Percentiles rank a stretch among this genome's conserved stretches.
These are phyloP conservation scores for Lactarius deliciosus DNA, from an alignment of 768 basidiomycete genomes.

Conservation along the genomic window DNA sequence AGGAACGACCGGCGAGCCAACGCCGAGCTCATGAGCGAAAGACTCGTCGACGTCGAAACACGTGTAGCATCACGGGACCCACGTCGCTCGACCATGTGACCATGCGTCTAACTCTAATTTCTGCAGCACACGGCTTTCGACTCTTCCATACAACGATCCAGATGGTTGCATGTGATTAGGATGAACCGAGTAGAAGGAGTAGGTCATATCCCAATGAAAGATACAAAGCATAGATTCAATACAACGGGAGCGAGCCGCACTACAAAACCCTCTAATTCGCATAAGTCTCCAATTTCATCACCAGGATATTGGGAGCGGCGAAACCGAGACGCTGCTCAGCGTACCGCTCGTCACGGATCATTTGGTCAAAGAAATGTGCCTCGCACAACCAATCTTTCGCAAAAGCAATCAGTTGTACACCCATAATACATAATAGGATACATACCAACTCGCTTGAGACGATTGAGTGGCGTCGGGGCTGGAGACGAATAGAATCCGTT, in stretches of 20 bases:
- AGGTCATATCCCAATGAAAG: not conserved
- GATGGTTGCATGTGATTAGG: not conserved
- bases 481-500: conserved; percentile 46
- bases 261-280: conserved; percentile 12
- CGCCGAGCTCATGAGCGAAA: not conserved
- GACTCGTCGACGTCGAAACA: conserved; percentile 21
- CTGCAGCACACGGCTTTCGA: not conserved
- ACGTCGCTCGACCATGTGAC: conserved; percentile 7
- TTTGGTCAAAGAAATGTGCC: conserved; percentile 63
- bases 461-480: conserved; percentile 44
- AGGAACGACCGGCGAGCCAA: conserved; percentile 3
- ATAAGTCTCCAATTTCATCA: conserved; percentile 60
- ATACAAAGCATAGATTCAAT: not conserved
- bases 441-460: conserved; percentile 65
- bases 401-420: conserved; percentile 3
- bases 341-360: conserved; percentile 62
- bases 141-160: not conserved
- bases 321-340: conserved; percentile 63
- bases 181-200: not conserved
- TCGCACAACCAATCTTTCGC: conserved; percentile 75
- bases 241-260: not conserved
- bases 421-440: conserved; percentile 19
- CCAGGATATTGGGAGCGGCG: conserved; percentile 75
- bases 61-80: conserved; percentile 25
- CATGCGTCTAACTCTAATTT: not conserved